Percentiles rank a stretch among this genome's conserved stretches.
phyloP scores from a whole-genome alignment of 1,139 yeast species.

The Hansenula lynferdii region DNA sequence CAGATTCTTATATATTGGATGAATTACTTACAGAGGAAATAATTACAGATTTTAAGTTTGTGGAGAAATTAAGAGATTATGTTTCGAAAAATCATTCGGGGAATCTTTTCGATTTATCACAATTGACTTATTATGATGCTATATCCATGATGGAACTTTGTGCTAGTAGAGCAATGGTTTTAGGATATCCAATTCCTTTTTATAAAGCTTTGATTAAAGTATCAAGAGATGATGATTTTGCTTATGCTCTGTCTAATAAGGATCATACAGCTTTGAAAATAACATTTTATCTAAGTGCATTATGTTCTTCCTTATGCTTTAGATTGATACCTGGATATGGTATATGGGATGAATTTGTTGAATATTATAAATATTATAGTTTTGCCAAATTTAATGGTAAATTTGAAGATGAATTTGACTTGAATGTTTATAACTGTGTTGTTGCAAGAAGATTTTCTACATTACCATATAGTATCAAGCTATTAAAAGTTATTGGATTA shows the following conservation, averaged over 20 bases:
- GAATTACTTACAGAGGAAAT: too few relatives aligned
- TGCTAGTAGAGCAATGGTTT: slow-evolving; percentile 12
- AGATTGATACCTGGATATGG: slow-evolving; percentile 12
- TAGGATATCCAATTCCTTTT: slow-evolving; percentile 18
- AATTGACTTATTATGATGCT: slow-evolving; percentile 6
- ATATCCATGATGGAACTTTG: slow-evolving; percentile 12
- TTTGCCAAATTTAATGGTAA: too few relatives aligned
- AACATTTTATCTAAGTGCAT: slow-evolving; percentile 14
- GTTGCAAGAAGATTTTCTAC: neutral
- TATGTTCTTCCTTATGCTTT: slow-evolving; percentile 18
- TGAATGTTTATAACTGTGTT: neutral
- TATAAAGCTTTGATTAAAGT: slow-evolving; percentile 11
- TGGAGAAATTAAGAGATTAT: too few relatives aligned
- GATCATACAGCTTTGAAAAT: slow-evolving; percentile 19
- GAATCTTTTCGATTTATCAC: neutral
- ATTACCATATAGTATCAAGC: neutral
- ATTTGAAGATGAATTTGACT: slow-evolving; percentile 1
- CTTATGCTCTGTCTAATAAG: slow-evolving; percentile 6
- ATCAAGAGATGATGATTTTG: slow-evolving; percentile 6
- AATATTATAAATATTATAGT: slow-evolving; percentile 13
- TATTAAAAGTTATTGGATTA: neutral
- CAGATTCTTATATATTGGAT: slow-evolving; percentile 5
- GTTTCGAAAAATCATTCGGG: too few relatives aligned
- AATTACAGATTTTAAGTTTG: too few relatives aligned
- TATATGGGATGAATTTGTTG: slow-evolving; percentile 23